Evolutionary conservation across 2,329 filamentous ascomycete species (phyloP), one percentile per base, ranked within the genome.

Genomic region (Botrytis fabae): DNA sequence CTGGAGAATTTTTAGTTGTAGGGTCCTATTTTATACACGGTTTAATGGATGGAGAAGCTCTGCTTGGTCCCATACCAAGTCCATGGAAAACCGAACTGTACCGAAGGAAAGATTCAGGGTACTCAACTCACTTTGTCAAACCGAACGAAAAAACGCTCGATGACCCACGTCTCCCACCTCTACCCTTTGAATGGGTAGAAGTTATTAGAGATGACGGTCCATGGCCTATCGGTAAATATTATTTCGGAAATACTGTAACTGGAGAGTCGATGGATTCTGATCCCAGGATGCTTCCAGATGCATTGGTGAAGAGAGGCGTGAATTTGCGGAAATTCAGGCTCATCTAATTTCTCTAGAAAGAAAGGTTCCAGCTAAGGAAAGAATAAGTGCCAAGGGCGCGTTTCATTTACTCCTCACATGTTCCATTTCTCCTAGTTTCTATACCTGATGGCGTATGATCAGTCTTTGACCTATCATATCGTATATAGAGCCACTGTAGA

Each of bases 331-430:
- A n/a, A n/a, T 54, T n/a, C 48, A 54, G 25, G 25, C 48, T 54
- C 1, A n/a, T 54, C 1, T n/a, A 7, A 7, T n/a, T 1, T n/a
- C 7, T 0, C 1, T 0, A 54, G 48, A 16, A 54, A 54, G 7
- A n/a, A 3, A n/a, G 3, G 25, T 7, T 54, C 0, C 1, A 54
- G 5, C 25, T 54, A 25, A n/a, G 0, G 0, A 54, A 16, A 54
- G 12, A 2, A n/a, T 9, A 1, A 54, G 25, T 22, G 12, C 4
- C 25, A 54, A 2, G 25, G 7, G 12, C 0, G 0, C 14, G 25
- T 16, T n/a, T 0, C n/a, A 51, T n/a, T n/a, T 2, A 51, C 12
- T 51, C 48, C 14, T 1, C n/a, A 51, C 6, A 2, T 5, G 25
- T n/a, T 38, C 38, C 38, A 38, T 38, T 38, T 38, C 38, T 38